phyloP scores from a whole-genome alignment of 805 yeast species.

The Candida quercuum region DNA sequence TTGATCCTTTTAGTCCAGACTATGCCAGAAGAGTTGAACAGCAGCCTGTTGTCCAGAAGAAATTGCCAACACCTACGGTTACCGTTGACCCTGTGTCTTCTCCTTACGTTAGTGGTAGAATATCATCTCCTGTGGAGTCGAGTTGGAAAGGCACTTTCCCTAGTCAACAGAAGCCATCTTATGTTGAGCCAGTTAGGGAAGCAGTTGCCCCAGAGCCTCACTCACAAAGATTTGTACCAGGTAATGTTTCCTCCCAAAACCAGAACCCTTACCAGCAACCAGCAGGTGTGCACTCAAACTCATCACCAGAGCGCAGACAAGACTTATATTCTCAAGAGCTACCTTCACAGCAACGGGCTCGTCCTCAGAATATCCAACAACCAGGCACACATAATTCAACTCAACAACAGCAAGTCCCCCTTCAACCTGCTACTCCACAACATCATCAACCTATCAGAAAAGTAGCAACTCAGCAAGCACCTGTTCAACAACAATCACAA shows the following conservation, averaged over 20 bases:
- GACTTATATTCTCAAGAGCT: no score
- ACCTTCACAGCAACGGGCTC: no score
- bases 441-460: slow-evolving; percentile 7
- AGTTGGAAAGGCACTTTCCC: background rate
- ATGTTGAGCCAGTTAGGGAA: no score
- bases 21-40: slow-evolving; percentile 14
- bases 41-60: slow-evolving; percentile 11
- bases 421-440: slow-evolving; percentile 5
- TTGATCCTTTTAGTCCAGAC: slow-evolving; percentile 25
- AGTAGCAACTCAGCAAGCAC: background rate
- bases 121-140: slow-evolving; percentile 11
- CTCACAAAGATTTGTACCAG: slow-evolving; percentile 19
- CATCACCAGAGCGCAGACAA: no score
- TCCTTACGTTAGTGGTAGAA: slow-evolving; percentile 21
- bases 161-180: slow-evolving; percentile 5
- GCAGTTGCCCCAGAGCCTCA: slow-evolving; percentile 19
- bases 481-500: slow-evolving; percentile 1
- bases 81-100: slow-evolving; percentile 12
- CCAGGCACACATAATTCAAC: background rate
- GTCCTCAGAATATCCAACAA: background rate
- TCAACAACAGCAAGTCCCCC: slow-evolving; percentile 6
- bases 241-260: slow-evolving; percentile 12
- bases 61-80: slow-evolving; percentile 10
- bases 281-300: no score
- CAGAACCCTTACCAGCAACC: no score